Base-by-base conservation (phyloP, 1,284 basidiomycete species). In the Sporisorium graminicola region DNA sequence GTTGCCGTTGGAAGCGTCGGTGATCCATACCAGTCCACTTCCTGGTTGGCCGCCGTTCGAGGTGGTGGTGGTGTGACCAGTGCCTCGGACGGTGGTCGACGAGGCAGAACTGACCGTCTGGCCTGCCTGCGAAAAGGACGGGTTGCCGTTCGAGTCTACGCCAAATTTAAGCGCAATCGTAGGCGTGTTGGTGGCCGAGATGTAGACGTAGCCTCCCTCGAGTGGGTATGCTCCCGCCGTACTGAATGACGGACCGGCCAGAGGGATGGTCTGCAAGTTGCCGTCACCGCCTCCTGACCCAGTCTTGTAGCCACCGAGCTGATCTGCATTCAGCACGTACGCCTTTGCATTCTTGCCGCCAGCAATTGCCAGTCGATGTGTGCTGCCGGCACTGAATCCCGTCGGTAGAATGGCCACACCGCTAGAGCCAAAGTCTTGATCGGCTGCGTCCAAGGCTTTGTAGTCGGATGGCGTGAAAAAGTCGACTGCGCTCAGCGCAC, bases 271-370 rank as follows among this genome's bases (percentile, higher is more conserved):
- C 43, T 67, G 65, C 1, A 67, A 40, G n/a, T 52, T 53, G 31
- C 58, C 65, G 22, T 67, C 65, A 37, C 58, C 65, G 24, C 46
- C 52, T 2, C 65, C 65, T 4, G 6, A 24, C 1, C 58, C 65
- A 12, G 65, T 67, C 58, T 62, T 67, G 65, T 43, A 67, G 31
- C 65, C 65, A 3, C 65, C 65, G 1, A 67, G 54, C 13, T 52
- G 46, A 52, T 67, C 65, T 24, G 65, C 65, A n/a, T 67, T 61
- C 58, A 67, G 53, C 46, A 67, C 29, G 42, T 67, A 67, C 2
- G 65, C 65, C 46, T 67, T 67, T 54, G 57, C 2, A 40, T 67
- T 67, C 42, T 67, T 67, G 18, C 65, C 65, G 42, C 52, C 46
- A 4, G 65, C 65, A 40, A 67, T 62, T 3, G 65, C 65, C 0